Evolutionary conservation across 2,329 filamentous ascomycete genomes (phyloP).

Genomic region (Dryadomyces sulphureus): DNA sequence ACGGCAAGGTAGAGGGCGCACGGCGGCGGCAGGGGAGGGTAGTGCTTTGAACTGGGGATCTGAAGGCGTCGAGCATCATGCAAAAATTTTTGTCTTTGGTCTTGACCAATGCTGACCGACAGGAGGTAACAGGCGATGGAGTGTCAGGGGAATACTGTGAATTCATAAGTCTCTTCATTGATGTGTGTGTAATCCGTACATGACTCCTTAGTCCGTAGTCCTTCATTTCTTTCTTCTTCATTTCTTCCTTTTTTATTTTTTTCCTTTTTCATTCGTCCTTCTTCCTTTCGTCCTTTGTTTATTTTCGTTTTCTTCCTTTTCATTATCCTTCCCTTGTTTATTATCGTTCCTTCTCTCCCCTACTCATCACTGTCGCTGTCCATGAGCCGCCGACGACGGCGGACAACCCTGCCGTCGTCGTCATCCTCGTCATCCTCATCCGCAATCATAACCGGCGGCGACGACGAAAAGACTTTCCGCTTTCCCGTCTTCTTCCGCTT

Average conservation of each 20-base stretch:
- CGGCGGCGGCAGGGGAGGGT: slow-evolving; percentile 17
- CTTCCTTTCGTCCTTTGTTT: neutral
- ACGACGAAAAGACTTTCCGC: neutral
- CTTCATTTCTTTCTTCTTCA: neutral
- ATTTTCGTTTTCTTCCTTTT: neutral
- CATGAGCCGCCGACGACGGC: slow-evolving; percentile 4
- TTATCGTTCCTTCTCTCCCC: neutral
- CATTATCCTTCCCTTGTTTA: neutral
- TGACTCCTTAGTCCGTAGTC: neutral
- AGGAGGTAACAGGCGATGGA: neutral
- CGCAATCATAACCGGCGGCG: neutral
- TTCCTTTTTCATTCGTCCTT: slow-evolving; percentile 4
- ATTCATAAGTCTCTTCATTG: too few relatives aligned
- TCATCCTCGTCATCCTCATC: neutral
- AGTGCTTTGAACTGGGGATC: slow-evolving; percentile 23
- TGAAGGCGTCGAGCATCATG: too few relatives aligned
- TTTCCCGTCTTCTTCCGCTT: neutral
- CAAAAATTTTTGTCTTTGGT: too few relatives aligned
- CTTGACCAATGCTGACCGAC: neutral
- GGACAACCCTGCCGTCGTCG: neutral
- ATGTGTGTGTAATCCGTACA: too few relatives aligned
- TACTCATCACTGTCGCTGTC: slow-evolving; percentile 9
- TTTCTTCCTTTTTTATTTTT: neutral
- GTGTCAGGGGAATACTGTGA: too few relatives aligned
- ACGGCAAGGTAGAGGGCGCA: slow-evolving; percentile 8